Evolutionary conservation across 2,329 filamentous ascomycete genomes (phyloP).

Genomic region (Didymella lethalis): DNA sequence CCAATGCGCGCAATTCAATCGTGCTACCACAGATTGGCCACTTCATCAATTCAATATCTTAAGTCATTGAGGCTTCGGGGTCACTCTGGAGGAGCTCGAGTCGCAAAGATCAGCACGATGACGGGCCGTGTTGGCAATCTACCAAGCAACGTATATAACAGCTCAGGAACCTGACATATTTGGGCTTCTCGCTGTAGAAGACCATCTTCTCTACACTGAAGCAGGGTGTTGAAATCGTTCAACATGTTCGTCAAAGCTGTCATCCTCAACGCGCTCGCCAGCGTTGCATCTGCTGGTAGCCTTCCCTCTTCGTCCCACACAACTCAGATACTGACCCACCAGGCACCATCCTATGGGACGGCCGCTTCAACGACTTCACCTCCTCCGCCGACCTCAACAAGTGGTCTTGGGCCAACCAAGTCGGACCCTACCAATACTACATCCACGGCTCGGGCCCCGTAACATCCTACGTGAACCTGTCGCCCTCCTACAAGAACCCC

Average conservation of each 20-base stretch:
- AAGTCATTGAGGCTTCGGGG: conserved; percentile 25
- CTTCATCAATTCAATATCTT: conserved; percentile 31
- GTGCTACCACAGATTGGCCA: conserved; percentile 15
- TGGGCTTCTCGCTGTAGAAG: neutral
- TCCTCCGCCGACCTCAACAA: conserved; percentile 63
- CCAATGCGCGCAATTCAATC: conserved; percentile 31
- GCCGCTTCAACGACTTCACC: conserved; percentile 68
- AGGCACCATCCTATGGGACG: conserved; percentile 68
- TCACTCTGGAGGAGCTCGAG: conserved; percentile 13
- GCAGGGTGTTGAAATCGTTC: neutral
- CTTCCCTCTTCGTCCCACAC: neutral
- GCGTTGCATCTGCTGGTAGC: conserved; percentile 44
- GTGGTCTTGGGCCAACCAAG: conserved; percentile 73
- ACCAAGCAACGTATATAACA: conserved; percentile 33
- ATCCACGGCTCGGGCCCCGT: conserved; percentile 70
- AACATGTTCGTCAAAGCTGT: conserved; percentile 45
- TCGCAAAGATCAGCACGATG: conserved; percentile 23
- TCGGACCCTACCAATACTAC: conserved; percentile 77
- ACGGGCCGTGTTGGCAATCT: conserved; percentile 9
- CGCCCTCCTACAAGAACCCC: conserved; percentile 69
- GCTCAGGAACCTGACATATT: neutral
- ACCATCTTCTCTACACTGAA: neutral
- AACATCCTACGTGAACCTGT: conserved; percentile 69
- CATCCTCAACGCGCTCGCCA: conserved; percentile 42
- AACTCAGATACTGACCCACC: conserved; percentile 19